Evolutionary conservation across 2,329 filamentous ascomycete species (phyloP).

Genomic region (Emmonsiellopsis sp.): DNA sequence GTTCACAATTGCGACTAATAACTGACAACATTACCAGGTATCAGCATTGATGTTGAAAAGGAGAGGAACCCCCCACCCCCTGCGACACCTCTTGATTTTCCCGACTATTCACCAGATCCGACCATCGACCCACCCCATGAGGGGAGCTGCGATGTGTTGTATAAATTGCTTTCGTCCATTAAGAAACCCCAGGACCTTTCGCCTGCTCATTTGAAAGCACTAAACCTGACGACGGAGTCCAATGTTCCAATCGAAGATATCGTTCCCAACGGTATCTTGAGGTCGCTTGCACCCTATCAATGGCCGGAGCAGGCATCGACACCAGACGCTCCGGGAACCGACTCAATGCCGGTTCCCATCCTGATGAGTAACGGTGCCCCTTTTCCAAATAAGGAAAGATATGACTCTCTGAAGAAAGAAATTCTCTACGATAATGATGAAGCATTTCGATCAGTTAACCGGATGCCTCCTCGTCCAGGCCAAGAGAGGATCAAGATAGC

Average conservation of each 20-base stretch:
- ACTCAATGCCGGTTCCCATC: constrained; percentile 16
- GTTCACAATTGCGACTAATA: not conserved
- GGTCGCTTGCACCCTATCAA: constrained; percentile 29
- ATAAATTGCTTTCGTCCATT: constrained; percentile 36
- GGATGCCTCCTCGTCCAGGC: constrained; percentile 37
- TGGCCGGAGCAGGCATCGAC: constrained; percentile 22
- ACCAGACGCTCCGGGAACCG: constrained; percentile 19
- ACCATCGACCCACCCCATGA: constrained; percentile 25
- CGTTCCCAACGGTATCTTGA: constrained; percentile 25
- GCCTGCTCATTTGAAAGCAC: constrained; percentile 27
- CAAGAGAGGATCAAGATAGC: constrained; percentile 42
- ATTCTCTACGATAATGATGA: constrained; percentile 47
- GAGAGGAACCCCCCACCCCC: constrained; percentile 41
- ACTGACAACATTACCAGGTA: constrained; percentile 18
- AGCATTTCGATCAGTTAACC: constrained; percentile 47
- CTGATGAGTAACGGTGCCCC: constrained; percentile 41
- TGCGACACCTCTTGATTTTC: constrained; percentile 46
- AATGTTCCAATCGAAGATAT: constrained; percentile 29
- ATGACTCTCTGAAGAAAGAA: constrained; percentile 42
- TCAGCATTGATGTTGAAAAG: constrained; percentile 27
- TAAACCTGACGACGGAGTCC: constrained; percentile 33
- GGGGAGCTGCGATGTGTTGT: constrained; percentile 28
- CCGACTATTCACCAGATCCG: constrained; percentile 34
- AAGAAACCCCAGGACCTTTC: constrained; percentile 34
- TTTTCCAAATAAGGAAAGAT: constrained; percentile 41